Evolutionary conservation across 2,329 filamentous ascomycete species (phyloP), one percentile per base, ranked within the genome.

Genomic region (Pyrenochaeta sp.): DNA sequence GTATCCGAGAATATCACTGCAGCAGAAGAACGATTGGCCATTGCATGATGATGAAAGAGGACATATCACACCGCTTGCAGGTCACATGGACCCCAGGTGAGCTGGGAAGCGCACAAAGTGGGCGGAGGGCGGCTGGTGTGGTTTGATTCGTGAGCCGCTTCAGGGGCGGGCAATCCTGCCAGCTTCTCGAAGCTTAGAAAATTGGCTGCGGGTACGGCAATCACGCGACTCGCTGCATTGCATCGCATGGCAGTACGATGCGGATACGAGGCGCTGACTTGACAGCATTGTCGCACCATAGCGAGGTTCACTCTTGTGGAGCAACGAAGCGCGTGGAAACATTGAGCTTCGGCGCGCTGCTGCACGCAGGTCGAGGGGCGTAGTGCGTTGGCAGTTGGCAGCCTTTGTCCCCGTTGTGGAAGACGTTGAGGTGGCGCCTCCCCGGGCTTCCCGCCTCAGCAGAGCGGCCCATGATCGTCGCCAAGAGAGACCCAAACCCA

Each of bases 61-160:
- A 56, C 56, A 66, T 66, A 67, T 66, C 72, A 76, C 72, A 76
- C 74, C 72, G 74, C 73, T 64, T 58, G 50, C 62, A 67, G 61
- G 64, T 69, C 72, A 74, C 69, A 70, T 73, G 72, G 71, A 66
- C 62, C 52, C 46, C 43, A 36, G 52, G 56, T 44, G 28, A 44
- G 48, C 43, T 58, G 60, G 45, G 44, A 63, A 52, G 56, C 28
- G 44, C 43, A 52, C 40, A 43, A 43, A 45, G 40, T 46, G 55
- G 52, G 59, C 47, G 53, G 45, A 54, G 40, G 61, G 50, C 52
- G 51, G 45, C 42, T 54, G 66, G 61, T 59, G 60, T 67, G 67
- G 52, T 48, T 40, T 72, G 70, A 74, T 72, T 70, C 58, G 72
- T 65, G 60, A 67, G 59, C 50, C 47, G 43, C 36, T 46, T 63